Evolutionary conservation across 2,329 filamentous ascomycete species (phyloP).

Genomic region (Tothia fuscella): DNA sequence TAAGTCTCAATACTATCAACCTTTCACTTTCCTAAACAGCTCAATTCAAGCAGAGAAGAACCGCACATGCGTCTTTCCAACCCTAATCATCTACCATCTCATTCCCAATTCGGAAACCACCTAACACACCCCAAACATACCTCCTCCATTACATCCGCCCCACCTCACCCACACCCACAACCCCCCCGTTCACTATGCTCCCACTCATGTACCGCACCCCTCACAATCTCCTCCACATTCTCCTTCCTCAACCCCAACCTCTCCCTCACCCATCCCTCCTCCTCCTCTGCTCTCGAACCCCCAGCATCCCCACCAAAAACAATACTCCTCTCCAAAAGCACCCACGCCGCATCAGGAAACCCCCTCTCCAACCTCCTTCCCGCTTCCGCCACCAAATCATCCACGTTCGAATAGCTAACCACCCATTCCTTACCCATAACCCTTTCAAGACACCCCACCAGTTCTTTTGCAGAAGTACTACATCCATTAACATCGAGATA

Average conservation of each 20-base stretch:
- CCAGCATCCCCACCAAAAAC: slow-evolving; percentile 24
- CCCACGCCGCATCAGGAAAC: neutral
- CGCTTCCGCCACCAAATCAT: neutral
- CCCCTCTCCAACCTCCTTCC: neutral
- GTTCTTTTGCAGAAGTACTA: neutral
- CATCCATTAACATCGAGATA: neutral
- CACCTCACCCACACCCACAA: slow-evolving; percentile 1
- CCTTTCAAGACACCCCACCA: neutral
- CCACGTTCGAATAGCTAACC: neutral
- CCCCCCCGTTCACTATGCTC: slow-evolving; percentile 1
- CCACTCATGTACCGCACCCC: slow-evolving; percentile 16
- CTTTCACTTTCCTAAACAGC: no score
- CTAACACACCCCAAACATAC: no score
- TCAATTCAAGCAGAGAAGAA: no score
- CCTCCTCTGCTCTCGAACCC: slow-evolving; percentile 21
- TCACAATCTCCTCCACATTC: slow-evolving; percentile 20
- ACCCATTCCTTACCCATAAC: neutral
- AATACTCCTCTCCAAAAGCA: slow-evolving; percentile 20
- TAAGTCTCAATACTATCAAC: no score
- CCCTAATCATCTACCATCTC: no score
- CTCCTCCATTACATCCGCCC: no score
- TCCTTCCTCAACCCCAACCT: slow-evolving; percentile 22
- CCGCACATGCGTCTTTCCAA: no score
- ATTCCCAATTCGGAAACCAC: no score
- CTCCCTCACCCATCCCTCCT: slow-evolving; percentile 22